Conservation (phyloP, 2,329 filamentous ascomycete species). For the Fusarium lateritium region DNA sequence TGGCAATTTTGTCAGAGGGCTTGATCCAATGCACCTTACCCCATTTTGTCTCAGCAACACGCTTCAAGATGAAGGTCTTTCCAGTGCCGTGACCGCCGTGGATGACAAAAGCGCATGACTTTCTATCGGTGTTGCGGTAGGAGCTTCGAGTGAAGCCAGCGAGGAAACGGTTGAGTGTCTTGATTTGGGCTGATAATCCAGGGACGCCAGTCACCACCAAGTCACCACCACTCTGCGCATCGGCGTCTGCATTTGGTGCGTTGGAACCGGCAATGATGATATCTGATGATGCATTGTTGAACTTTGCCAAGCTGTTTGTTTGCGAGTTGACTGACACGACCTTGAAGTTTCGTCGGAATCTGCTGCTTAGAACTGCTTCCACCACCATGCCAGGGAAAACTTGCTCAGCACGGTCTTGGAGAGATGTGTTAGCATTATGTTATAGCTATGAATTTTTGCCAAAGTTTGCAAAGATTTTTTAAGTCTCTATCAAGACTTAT, state of each 20-base stretch:
- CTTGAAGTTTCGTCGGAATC: slow-evolving; percentile 64
- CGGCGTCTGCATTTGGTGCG: slow-evolving; percentile 28
- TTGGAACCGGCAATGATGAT: slow-evolving; percentile 57
- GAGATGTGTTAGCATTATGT: slow-evolving; percentile 12
- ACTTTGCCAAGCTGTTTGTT: slow-evolving; percentile 61
- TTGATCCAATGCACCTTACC: slow-evolving; percentile 75
- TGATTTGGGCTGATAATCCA: slow-evolving; percentile 76
- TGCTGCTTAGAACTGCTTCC: slow-evolving; percentile 66
- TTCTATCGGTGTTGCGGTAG: slow-evolving; percentile 50
- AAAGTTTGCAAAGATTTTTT: too few relatives aligned
- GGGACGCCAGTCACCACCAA: slow-evolving; percentile 72
- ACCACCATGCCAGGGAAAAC: slow-evolving; percentile 80
- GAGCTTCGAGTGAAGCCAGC: slow-evolving; percentile 64
- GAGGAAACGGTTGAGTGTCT: slow-evolving; percentile 77
- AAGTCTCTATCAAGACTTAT: too few relatives aligned
- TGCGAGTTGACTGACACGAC: slow-evolving; percentile 69
- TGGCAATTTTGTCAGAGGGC: slow-evolving; percentile 67
- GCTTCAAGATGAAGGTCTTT: slow-evolving; percentile 81
- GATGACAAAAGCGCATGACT: slow-evolving; percentile 75
- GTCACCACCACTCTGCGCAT: slow-evolving; percentile 48
- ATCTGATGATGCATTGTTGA: slow-evolving; percentile 55
- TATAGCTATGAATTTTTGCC: too few relatives aligned
- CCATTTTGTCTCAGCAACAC: slow-evolving; percentile 79
- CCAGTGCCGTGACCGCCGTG: slow-evolving; percentile 89
- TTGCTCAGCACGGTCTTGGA: slow-evolving; percentile 73